Evolutionary conservation across 148 eudicot genomes (phyloP), one percentile per base, ranked within the genome.

Genomic region (Heliosperma pusillum): DNA sequence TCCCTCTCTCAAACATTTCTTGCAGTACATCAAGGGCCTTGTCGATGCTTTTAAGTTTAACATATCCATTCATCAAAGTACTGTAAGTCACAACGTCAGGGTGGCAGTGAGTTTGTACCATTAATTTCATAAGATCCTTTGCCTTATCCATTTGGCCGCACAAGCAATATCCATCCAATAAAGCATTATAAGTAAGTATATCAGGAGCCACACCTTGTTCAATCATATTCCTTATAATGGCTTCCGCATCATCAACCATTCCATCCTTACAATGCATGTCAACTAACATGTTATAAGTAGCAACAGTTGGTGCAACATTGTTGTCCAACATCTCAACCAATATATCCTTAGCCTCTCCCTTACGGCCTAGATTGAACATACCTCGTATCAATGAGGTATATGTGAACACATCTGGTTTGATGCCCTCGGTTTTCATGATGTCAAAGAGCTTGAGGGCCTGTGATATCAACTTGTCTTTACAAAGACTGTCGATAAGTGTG

Each of bases 81-180:
- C 7, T 30, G 13, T 44, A 77, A 4, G 33, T 77, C n/a, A 50
- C 50, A 21, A 62, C 10, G 71, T 71, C 13, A 27, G 80, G 80
- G 12, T 26, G 21, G 22, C 63, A 62, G 16, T 33, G 56, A 5
- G 47, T 71, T 22, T 27, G 6, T 25, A 26, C 16, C 76, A 71
- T 71, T 2, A 71, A 4, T 13, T 71, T 65, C 29, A 71, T 19
- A 3, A 77, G 12, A 30, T 50, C 52, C n/a, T 30, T 9, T 5
- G 75, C 76, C 24, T 63, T 50, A 5, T 29, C 52, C 71, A 78
- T 30, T 40, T 65, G 71, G 17, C 80, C 80, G 12, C 53, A 60
- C 57, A 72, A 36, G 40, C 80, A 78, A 72, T 53, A 78, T 2
- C 80, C 80, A 72, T 78, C 72, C 0, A 72, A 9, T 25, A 72